Evolutionary conservation across 441 rosid genomes (phyloP), one percentile per base, ranked within the genome.

Genomic region (Mallotus japonicus): DNA sequence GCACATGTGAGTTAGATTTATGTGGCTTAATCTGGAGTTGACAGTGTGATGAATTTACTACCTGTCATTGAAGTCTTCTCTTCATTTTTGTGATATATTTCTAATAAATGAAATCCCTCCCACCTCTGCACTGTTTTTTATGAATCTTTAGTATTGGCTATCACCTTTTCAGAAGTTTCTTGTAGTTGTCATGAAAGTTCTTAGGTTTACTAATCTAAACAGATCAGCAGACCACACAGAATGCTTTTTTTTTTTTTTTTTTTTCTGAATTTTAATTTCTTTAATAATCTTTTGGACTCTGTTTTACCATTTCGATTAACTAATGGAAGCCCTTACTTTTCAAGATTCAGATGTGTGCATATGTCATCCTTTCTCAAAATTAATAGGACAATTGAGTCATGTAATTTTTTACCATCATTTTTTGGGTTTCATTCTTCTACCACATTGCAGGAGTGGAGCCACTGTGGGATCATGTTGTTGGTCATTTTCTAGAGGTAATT

Each of bases 391-490:
- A 19, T 24, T 73, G 61, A 40, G 47, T 58, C 28, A 16, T 37
- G 61, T 58, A 49, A 16, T 54, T 11, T 53, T 65, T 59, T 54
- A n/a, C 12, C 6, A 16, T 74, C 66, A 16, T 77, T 50, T 53
- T 76, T 63, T 47, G 75, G 75, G 59, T 70, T 40, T 67, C 59
- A 75, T 56, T 73, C 64, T 66, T 75, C 69, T 47, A 64, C 60
- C 49, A 46, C 74, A 47, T 68, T 75, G 72, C 84, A 95, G 99
- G 98, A 85, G 96, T 96, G 74, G 89, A 87, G 82, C 97, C 93
- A 71, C 81, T 96, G 68, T 96, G 99, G 99, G 97, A 93, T 83
- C 89, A 88, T 85, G 91, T 96, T 73, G 90, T 88, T 72, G 89
- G 89, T 78, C 99, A 96, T 82, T 93, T 96, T 83, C 84, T 92